These are phyloP conservation scores for Chytriomyces hyalinus DNA, from an alignment of 192 early-diverging fungal genomes.

Conservation along the genomic window DNA sequence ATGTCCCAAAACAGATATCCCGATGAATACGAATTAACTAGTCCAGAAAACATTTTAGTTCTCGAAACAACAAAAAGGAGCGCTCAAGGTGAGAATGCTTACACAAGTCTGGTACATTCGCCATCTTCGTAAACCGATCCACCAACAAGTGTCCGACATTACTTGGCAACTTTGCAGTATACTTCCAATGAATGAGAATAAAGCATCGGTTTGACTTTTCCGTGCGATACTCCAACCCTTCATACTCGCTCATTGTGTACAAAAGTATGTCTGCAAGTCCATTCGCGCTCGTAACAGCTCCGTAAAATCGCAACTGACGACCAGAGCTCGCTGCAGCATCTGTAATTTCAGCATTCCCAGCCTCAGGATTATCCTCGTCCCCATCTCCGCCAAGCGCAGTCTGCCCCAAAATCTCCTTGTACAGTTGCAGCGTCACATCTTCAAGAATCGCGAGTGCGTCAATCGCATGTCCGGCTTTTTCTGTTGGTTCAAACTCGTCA, in stretches of 20 bases:
- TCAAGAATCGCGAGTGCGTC: constrained; percentile 13
- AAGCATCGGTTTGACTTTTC: constrained; percentile 8
- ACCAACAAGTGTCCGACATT: constrained; percentile 5
- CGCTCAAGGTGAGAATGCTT: not conserved
- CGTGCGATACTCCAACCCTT: constrained; percentile 25
- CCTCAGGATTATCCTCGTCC: constrained; percentile 8
- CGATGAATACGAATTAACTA: constrained; percentile 10
- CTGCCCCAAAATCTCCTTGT: constrained; percentile 9
- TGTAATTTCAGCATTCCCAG: not conserved
- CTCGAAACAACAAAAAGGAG: not conserved
- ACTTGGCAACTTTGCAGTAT: not conserved
- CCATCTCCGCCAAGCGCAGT: not conserved
- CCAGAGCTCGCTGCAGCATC: not conserved
- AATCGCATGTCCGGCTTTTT: not conserved
- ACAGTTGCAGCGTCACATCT: constrained; percentile 17
- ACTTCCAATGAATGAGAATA: constrained; percentile 25
- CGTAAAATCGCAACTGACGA: constrained; percentile 21
- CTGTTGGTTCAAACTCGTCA: not conserved
- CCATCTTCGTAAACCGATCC: not conserved
- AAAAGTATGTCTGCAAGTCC: constrained; percentile 25
- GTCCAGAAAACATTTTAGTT: not conserved
- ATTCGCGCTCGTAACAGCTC: constrained; percentile 11
- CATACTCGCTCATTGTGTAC: constrained; percentile 10
- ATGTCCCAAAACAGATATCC: constrained; percentile 23
- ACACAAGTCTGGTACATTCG: not conserved